Conservation (phyloP, 2,329 filamentous ascomycete species). For the Monosporascus sp. region DNA sequence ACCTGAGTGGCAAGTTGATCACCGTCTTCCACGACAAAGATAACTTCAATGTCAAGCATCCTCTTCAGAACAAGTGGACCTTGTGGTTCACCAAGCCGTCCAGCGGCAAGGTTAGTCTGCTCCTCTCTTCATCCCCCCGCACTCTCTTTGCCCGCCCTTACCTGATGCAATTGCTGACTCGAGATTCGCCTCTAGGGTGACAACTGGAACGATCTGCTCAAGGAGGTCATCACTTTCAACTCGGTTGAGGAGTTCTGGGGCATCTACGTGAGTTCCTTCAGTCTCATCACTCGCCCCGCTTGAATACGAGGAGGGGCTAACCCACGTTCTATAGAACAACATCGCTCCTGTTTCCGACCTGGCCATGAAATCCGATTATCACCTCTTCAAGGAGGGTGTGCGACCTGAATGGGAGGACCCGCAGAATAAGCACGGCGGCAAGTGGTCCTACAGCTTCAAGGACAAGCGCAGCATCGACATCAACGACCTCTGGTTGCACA, state of each 20-base stretch:
- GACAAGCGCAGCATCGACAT: constrained; percentile 89
- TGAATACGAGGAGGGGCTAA: not conserved
- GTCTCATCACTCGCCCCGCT: constrained; percentile 1
- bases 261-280: constrained; percentile 72
- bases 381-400: constrained; percentile 96
- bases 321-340: constrained; percentile 70
- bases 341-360: constrained; percentile 94
- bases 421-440: constrained; percentile 98
- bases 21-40: constrained; percentile 98
- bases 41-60: constrained; percentile 99
- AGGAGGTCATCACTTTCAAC: constrained; percentile 98
- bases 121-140: not conserved
- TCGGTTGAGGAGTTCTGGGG: constrained; percentile 99
- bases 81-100: constrained; percentile 99
- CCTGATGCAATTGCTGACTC: constrained; percentile 10
- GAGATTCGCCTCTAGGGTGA: constrained; percentile 60
- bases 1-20: constrained; percentile 57
- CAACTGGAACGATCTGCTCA: constrained; percentile 97
- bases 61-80: constrained; percentile 95
- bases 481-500: constrained; percentile 93
- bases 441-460: constrained; percentile 98
- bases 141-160: not conserved
- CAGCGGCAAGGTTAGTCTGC: constrained; percentile 72
- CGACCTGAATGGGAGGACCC: constrained; percentile 97
- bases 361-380: constrained; percentile 96